phyloP scores from a whole-genome alignment of 2,329 filamentous ascomycete genomes.

The Arthrobotrys conoides region DNA sequence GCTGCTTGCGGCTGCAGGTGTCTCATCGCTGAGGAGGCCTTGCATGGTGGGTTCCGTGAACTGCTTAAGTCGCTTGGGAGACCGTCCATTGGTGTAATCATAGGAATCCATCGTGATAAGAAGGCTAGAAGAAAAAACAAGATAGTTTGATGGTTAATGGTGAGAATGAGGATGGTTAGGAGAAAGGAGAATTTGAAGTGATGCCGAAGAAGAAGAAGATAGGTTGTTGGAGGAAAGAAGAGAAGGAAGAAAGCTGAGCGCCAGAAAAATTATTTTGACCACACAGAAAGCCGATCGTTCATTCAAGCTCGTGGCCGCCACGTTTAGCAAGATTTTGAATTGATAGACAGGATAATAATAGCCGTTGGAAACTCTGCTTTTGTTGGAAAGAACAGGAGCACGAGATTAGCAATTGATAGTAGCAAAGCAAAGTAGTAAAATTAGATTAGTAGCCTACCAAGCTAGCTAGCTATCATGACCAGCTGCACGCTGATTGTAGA shows the following conservation, averaged over 20 bases:
- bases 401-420: too few species aligned
- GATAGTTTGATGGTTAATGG: neutral
- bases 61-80: slow-evolving; percentile 53
- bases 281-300: neutral
- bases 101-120: slow-evolving; percentile 31
- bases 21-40: slow-evolving; percentile 67
- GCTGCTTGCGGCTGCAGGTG: slow-evolving; percentile 25
- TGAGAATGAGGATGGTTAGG: neutral
- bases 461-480: neutral
- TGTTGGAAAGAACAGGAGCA: too few species aligned
- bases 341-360: too few species aligned
- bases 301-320: neutral
- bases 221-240: neutral
- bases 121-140: neutral
- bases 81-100: slow-evolving; percentile 35
- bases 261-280: neutral
- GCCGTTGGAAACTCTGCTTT: too few species aligned
- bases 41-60: slow-evolving; percentile 65
- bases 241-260: slow-evolving; percentile 1
- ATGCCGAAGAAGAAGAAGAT: neutral
- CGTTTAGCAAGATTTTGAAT: neutral
- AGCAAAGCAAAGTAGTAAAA: neutral
- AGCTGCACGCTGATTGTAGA: neutral
- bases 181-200: neutral
- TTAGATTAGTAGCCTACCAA: neutral